These are phyloP conservation scores for Annulohypoxylon bovei DNA, from an alignment of 495 filamentous ascomycete species.

Conservation along the genomic window DNA sequence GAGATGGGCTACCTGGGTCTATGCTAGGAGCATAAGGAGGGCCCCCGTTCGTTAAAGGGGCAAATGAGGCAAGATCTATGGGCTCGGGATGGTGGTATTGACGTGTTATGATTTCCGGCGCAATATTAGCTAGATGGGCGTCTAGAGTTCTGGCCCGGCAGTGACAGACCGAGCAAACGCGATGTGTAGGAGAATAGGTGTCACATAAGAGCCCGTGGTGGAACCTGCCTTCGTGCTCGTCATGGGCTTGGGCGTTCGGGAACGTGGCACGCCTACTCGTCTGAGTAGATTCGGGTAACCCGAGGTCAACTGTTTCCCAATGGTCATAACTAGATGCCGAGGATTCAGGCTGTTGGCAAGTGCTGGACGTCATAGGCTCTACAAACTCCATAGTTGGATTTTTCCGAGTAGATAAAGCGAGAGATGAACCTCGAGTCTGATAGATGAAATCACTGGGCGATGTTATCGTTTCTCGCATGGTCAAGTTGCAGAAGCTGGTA, in stretches of 20 bases:
- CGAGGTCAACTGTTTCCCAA: not conserved
- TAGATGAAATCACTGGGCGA: constrained; percentile 46
- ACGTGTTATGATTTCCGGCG: not conserved
- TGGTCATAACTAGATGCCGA: not conserved
- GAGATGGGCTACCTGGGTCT: not conserved
- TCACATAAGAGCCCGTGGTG: not conserved
- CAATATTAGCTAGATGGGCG: not conserved
- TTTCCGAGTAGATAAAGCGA: not conserved
- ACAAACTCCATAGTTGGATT: not conserved
- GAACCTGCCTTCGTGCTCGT: too few species aligned
- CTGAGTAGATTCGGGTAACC: not conserved
- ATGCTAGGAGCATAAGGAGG: not conserved
- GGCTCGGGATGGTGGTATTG: not conserved
- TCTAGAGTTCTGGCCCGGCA: not conserved
- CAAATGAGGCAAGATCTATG: not conserved
- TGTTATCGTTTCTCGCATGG: constrained; percentile 20
- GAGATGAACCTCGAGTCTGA: not conserved
- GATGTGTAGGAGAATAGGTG: not conserved
- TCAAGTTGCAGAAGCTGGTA: not conserved
- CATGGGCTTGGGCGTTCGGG: not conserved
- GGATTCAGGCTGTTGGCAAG: not conserved
- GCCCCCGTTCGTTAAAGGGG: not conserved
- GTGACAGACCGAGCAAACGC: not conserved
- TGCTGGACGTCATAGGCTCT: not conserved
- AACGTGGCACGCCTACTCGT: not conserved